Evolutionary conservation across 2,329 filamentous ascomycete species (phyloP).

Genomic region (Graphiopsis chlorocephala): DNA sequence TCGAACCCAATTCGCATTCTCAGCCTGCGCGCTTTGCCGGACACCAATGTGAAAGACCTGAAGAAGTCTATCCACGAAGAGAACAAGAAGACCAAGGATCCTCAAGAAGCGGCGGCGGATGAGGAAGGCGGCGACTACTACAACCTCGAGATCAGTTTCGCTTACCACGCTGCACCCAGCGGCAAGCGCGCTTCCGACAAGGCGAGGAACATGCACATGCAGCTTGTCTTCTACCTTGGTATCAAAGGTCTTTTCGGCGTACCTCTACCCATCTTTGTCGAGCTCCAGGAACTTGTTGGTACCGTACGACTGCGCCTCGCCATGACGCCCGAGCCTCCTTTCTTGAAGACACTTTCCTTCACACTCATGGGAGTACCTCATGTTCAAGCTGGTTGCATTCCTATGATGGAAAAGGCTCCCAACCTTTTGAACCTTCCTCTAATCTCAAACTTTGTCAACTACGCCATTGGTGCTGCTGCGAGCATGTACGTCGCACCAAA

Average conservation of each 20-base stretch:
- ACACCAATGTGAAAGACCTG: constrained; percentile 75
- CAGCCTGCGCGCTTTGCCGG: constrained; percentile 80
- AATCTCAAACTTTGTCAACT: constrained; percentile 96
- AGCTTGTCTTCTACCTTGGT: constrained; percentile 89
- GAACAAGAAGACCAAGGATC: constrained; percentile 77
- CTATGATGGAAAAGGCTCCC: constrained; percentile 85
- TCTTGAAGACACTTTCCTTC: constrained; percentile 86
- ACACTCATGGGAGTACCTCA: constrained; percentile 93
- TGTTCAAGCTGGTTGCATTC: constrained; percentile 82
- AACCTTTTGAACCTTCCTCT: constrained; percentile 89
- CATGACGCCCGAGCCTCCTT: constrained; percentile 86
- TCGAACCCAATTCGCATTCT: constrained; percentile 86
- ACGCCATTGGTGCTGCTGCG: constrained; percentile 81
- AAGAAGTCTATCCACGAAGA: constrained; percentile 77
- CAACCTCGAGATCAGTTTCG: constrained; percentile 85
- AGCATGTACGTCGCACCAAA: constrained; percentile 93
- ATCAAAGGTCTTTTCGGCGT: constrained; percentile 86
- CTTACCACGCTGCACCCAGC: constrained; percentile 82
- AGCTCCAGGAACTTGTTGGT: constrained; percentile 85
- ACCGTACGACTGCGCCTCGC: constrained; percentile 80
- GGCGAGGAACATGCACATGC: constrained; percentile 95
- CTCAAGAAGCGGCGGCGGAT: constrained; percentile 80
- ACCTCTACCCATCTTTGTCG: constrained; percentile 82
- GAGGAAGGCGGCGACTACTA: constrained; percentile 91
- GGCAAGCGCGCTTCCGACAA: constrained; percentile 64